Evolutionary conservation across 345 rosid species (phyloP), one percentile per base, ranked within the genome.

Genomic region (Combretum micranthum): DNA sequence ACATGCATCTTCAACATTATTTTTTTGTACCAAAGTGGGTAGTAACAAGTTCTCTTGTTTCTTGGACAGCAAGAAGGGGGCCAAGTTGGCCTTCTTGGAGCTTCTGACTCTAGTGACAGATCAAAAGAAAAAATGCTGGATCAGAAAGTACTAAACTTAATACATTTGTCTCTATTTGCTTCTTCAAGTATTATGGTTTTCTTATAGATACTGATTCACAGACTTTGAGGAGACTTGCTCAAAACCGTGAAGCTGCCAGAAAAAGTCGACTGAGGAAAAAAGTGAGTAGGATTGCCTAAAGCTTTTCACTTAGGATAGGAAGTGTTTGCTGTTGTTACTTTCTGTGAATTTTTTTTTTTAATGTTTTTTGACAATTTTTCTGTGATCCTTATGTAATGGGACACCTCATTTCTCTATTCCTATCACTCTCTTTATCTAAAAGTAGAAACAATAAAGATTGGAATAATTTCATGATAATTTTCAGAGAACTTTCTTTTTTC

Each of bases 161-260:
- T 20, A 60, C 0, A 20, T 20, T 60, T 56, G 37, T 51, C 21
- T 57, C n/a, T 16, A 26, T 25, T 47, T 18, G 19, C 46, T 18
- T 50, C 59, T 16, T 25, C 52, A 32, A 18, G 50, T 44, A 44
- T 37, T 39, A 42, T 15, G 44, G 23, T 53, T 47, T 25, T 60
- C 53, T 53, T 22, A 42, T 47, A 22, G 32, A 54, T 45, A 42
- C 19, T 63, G 51, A 63, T 62, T 60, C 44, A 20, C 81, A 92
- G 97, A 88, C 96, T 0, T 65, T 86, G 53, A 87, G 97, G 43
- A 83, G 97, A 74, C 98, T 92, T 73, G 98, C 98, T 67, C 98
- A 92, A 75, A 92, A 92, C 71, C 95, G 99, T 14, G 99, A 92
- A 80, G 99, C 99, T 55, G 99, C 99, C 20, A 83, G 99, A 61